Base-by-base conservation (phyloP, 352 stramenopile species). In the Blastocystis sp. region DNA sequence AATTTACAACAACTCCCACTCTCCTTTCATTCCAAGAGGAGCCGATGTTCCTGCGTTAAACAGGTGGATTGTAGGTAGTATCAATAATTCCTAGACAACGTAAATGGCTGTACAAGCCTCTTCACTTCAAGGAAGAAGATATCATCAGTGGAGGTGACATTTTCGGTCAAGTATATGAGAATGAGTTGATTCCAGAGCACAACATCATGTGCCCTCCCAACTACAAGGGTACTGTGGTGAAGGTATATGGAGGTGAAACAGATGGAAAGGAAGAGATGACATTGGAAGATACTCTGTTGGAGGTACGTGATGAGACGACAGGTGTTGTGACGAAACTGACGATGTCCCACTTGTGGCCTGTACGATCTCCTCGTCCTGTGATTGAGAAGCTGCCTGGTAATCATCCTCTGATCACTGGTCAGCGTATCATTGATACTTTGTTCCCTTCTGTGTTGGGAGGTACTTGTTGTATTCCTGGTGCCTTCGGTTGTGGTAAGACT, bases 121-220 rank as follows among this genome's bases (percentile, higher is more conserved):
- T 71, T 9, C 14, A 89, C 54, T 86, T 90, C 57, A 66, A 66
- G 57, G 57, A 66, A 21, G 57, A 29, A 14, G 57, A 66, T 21
- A 66, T 66, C 57, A 97, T 99, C 89, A 95, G 93, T 3, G 97
- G 96, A 51, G 97, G 97, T 58, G 96, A 98, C 89, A 95, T 99
- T 89, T 98, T 99, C 88, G 97, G 96, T 37, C 90, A 95, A 43
- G 96, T 99, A 21, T 97, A 97, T 89, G 96, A 99, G 90, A 99
- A 99, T 90, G 96, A 99, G 89, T 95, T 99, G 58, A 93, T 99
- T 88, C 92, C 97, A 89, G 93, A 91, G 66, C 97, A 99, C 92
- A 98, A 98, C 91, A 98, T 99, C 91, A 96, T 99, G 92, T 98
- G 95, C 88, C 96, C 96, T 54, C 97, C 97, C 54, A 98, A 99